phyloP scores from a whole-genome alignment of 805 yeast species.

The Schwanniomyces pseudopolymorphus region DNA sequence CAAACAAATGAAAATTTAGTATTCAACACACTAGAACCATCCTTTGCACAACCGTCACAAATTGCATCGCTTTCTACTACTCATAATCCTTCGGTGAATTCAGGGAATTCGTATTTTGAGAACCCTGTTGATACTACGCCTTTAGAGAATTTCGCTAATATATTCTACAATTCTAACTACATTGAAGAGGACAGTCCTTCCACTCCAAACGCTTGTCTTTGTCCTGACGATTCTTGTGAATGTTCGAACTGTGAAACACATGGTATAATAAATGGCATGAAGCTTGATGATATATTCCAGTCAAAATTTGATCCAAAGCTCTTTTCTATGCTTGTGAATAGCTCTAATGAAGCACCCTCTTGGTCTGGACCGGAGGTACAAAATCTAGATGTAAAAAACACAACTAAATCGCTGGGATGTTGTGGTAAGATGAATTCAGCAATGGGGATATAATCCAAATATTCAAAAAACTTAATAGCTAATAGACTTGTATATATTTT shows the following conservation, averaged over 20 bases:
- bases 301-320: conserved; percentile 4
- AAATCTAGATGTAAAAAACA: background rate
- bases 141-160: background rate
- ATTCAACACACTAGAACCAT: background rate
- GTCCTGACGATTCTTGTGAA: conserved; percentile 23
- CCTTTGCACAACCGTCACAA: background rate
- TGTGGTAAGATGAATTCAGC: background rate
- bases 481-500: background rate
- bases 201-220: conserved; percentile 25
- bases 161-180: background rate
- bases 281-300: conserved; percentile 38
- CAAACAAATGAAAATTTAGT: conserved; percentile 1
- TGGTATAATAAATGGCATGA: conserved; percentile 43
- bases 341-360: background rate
- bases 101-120: background rate
- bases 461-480: background rate
- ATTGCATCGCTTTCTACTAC: background rate
- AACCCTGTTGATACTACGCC: background rate
- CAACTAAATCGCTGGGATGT: background rate
- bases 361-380: background rate
- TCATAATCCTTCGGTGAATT: background rate
- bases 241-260: conserved; percentile 46
- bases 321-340: conserved; percentile 1
- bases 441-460: background rate
- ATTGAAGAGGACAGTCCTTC: conserved; percentile 2